Base-by-base conservation (phyloP, 1,284 basidiomycete genomes). In the Heterobasidion occidentale region DNA sequence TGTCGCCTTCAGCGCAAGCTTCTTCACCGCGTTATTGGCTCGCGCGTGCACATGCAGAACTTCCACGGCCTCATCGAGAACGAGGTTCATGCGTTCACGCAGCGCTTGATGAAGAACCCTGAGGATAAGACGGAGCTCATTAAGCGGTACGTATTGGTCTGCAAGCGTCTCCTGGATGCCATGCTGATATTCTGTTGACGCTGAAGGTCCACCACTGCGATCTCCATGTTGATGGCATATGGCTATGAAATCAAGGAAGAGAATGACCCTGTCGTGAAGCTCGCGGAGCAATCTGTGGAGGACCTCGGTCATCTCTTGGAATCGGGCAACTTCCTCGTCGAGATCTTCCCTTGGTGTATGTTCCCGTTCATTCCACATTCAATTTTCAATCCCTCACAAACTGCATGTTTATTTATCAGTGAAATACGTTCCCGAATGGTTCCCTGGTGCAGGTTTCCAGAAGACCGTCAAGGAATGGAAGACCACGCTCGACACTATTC, bases 381-480 rank as follows among this genome's bases (percentile, higher is more conserved):
- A 12, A 9, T 42, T 35, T 14, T 20, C 46, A 3, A 2, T n/a
- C n/a, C 1, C 33, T 12, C 19, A 2, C 34, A n/a, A 17, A 34
- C 6, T 9, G 19, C 52, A 55, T 58, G 20, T 45, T n/a, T 44
- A 27, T 9, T 9, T 51, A 46, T 14, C 57, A 71, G 71, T 73
- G 52, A 61, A 61, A 20, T 60, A 68, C 51, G 17, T 74, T 3
- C 73, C 73, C 1, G 55, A 60, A 8, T 75, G 73, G 72, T 63
- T 74, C 44, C 73, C 73, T 14, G 71, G 71, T 7, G 65, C 70
- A 1, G 61, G 58, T 1, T 74, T 72, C 62, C 65, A 71, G 53
- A 58, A 60, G 8, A 34, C 61, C 27, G 71, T 69, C 12, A 57
- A 53, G 56, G 36, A 51, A 48, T 14, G 66, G 64, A 60, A 50